A percentile compares a stretch with the other conserved stretches of the same genome.
Evolutionary conservation across 23 red algal species (phyloP).

Genomic region (Cyanidioschyzon merolae): DNA sequence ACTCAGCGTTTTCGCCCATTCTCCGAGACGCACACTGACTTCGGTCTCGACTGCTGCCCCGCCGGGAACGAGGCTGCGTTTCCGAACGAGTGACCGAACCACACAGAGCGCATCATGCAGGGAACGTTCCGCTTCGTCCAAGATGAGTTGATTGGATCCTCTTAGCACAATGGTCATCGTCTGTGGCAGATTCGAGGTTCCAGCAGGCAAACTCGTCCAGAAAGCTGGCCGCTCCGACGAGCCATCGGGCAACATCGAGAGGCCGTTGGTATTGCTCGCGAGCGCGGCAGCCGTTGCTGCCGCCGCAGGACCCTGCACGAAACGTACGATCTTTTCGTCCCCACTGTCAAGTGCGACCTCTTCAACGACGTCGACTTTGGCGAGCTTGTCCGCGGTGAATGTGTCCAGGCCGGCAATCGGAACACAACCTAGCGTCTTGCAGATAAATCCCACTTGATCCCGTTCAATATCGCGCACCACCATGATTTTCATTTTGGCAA

Average conservation of each 20-base stretch:
- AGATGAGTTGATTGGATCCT: constrained; percentile 76
- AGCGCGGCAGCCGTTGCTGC: not conserved
- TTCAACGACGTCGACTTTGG: constrained; percentile 91
- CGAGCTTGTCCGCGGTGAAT: constrained; percentile 80
- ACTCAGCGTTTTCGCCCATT: constrained; percentile 40
- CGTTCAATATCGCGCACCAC: constrained; percentile 86
- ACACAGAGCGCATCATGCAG: constrained; percentile 95
- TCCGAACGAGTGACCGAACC: constrained; percentile 76
- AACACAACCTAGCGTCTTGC: constrained; percentile 72
- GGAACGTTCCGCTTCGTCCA: constrained; percentile 95
- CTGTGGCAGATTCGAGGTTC: not conserved
- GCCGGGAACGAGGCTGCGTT: constrained; percentile 73
- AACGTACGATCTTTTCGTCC: constrained; percentile 59
- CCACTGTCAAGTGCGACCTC: constrained; percentile 42
- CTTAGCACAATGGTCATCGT: constrained; percentile 78
- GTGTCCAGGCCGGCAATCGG: constrained; percentile 81
- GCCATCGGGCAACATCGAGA: not conserved
- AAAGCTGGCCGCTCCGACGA: not conserved
- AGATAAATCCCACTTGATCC: constrained; percentile 84
- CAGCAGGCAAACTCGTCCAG: constrained; percentile 26
- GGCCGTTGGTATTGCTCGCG: not conserved
- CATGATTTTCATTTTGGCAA: constrained; percentile 99
- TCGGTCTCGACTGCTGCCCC: constrained; percentile 80
- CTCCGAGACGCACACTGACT: constrained; percentile 58
- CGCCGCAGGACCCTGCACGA: constrained; percentile 28